These are phyloP conservation scores for Rutstroemia sp. DNA, from an alignment of 2,329 filamentous ascomycete species.

Conservation along the genomic window DNA sequence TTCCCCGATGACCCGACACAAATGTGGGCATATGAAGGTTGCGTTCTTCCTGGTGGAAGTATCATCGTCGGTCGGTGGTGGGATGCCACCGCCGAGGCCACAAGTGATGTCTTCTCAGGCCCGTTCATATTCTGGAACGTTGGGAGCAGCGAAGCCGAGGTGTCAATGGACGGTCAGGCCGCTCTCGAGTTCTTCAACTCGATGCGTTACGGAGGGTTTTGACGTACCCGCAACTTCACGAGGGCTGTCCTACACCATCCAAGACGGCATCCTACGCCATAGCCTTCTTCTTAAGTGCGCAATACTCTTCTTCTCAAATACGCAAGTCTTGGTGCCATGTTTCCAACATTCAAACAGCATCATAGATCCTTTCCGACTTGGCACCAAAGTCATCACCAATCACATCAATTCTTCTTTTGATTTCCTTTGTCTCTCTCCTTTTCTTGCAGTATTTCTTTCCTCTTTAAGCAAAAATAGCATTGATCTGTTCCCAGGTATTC, in stretches of 20 bases:
- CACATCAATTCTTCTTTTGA: neutral
- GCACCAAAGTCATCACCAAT: too few species aligned
- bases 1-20: constrained; percentile 23
- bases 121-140: constrained; percentile 33
- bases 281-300: too few species aligned
- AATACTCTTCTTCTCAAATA: too few species aligned
- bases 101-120: constrained; percentile 17
- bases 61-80: constrained; percentile 45
- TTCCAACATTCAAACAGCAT: neutral
- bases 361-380: neutral
- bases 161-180: constrained; percentile 14
- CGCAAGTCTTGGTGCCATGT: too few species aligned
- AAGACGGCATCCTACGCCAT: too few species aligned
- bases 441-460: neutral
- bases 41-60: constrained; percentile 38
- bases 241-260: too few species aligned
- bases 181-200: constrained; percentile 18
- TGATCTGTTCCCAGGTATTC: too few species aligned
- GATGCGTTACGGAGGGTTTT: neutral
- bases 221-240: neutral
- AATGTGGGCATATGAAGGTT: constrained; percentile 40
- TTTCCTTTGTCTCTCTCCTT: neutral
- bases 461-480: neutral
- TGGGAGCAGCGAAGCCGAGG: constrained; percentile 12
- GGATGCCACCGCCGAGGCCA: constrained; percentile 22